These are phyloP conservation scores for Leccinum arenicola DNA, from an alignment of 768 basidiomycete genomes.

Conservation along the genomic window DNA sequence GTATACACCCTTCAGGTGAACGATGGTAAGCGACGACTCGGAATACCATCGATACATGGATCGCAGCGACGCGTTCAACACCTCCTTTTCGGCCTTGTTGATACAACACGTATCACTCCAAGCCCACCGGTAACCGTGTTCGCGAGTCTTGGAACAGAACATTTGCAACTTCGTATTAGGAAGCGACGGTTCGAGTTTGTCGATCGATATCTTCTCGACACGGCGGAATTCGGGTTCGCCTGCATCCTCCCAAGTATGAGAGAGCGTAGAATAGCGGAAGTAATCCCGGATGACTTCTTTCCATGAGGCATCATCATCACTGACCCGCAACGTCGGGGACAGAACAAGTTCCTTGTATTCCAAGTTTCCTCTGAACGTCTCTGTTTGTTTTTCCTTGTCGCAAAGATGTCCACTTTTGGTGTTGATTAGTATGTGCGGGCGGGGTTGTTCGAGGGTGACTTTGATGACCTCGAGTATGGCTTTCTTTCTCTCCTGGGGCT, in stretches of 20 bases:
- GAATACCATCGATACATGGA: conserved; percentile 31
- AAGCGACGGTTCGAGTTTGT: conserved; percentile 7
- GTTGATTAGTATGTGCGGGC: conserved; percentile 4
- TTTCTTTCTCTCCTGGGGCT: too few species aligned
- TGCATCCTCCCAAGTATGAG: conserved; percentile 21
- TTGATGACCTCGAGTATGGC: too few species aligned
- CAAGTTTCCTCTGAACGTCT: conserved; percentile 7
- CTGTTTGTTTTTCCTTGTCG: conserved; percentile 2
- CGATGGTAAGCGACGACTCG: conserved; percentile 22
- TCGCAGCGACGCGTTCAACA: conserved; percentile 20
- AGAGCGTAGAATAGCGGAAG: conserved; percentile 21
- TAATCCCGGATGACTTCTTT: conserved; percentile 6
- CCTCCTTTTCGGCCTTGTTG: background rate
- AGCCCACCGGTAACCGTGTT: conserved; percentile 19
- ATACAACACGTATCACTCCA: conserved; percentile 14
- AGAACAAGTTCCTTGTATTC: conserved; percentile 18
- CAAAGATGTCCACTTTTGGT: conserved; percentile 15
- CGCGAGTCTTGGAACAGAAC: conserved; percentile 15
- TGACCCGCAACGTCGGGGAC: conserved; percentile 5
- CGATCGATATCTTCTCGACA: conserved; percentile 10
- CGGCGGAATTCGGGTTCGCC: conserved; percentile 17
- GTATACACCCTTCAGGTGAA: conserved; percentile 19
- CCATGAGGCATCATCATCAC: background rate
- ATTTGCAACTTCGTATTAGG: conserved; percentile 12
- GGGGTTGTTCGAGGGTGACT: too few species aligned